Evolutionary conservation across 495 filamentous ascomycete species (phyloP), one percentile per base, ranked within the genome.

Genomic region (Chaetomium cochliodes): DNA sequence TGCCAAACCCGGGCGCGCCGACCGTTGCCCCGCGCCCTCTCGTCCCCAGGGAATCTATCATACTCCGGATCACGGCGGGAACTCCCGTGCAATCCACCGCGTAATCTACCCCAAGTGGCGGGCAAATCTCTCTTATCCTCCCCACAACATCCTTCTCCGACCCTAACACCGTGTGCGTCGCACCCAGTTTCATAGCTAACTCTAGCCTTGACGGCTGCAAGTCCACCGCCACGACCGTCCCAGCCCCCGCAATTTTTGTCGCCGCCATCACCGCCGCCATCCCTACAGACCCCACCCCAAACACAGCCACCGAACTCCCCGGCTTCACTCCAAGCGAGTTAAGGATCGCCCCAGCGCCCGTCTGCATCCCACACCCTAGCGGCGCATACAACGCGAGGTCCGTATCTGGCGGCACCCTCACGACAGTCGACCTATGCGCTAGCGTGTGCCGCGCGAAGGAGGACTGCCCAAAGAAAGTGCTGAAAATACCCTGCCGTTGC

Each of bases 281-380:
- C 0, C 90, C 90, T 0, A 93, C 84, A 0, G 87, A 85, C 0
- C 90, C 90, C 18, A 88, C 86, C 0, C 90, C 90, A 67, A 92
- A 88, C 4, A 94, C 84, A 0, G 92, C 82, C 0, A 92, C 82
- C 5, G 72, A 77, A 30, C 87, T 77, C 0, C 89, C 90, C 0
- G 84, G 83, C 64, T 74, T 66, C 0, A 77, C 76, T 30, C 74
- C 65, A 3, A 81, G 65, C 2, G 76, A 64, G 59, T 81, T 81
- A 15, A 82, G 56, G 18, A 81, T 73, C 0, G 79, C 73, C 4
- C 77, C 79, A 8, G 77, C 77, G 13, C 80, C 81, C 3, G 81
- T 83, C 41, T 79, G 76, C 71, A 80, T 77, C 0, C 81, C 81
- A 63, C 80, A 83, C 0, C 80, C 79, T n/a, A 83, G 55, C 2